A percentile compares a stretch with the other conserved stretches of the same genome.
phyloP scores from a whole-genome alignment of 495 filamentous ascomycete genomes.

The Tuber indicum region DNA sequence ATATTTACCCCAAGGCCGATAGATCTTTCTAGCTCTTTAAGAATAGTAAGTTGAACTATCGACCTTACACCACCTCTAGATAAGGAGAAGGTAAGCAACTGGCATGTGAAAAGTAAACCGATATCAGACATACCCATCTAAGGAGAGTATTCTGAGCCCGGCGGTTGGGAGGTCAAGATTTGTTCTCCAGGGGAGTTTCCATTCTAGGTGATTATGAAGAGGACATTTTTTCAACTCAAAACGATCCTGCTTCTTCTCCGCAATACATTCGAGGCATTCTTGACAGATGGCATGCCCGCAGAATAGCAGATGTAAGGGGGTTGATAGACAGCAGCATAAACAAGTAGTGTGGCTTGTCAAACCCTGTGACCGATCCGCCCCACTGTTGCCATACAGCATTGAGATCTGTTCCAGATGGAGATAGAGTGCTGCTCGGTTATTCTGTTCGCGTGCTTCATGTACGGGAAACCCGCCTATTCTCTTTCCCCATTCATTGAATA shows the following conservation, averaged over 20 bases:
- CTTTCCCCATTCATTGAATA: not conserved
- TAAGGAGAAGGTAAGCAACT: not conserved
- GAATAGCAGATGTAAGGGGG: slow-evolving; percentile 51
- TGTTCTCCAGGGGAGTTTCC: slow-evolving; percentile 44
- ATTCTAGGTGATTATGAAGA: slow-evolving; percentile 35
- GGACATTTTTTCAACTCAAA: slow-evolving; percentile 24
- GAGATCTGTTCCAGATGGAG: not conserved
- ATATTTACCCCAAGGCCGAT: slow-evolving; percentile 41
- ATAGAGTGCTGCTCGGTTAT: not conserved
- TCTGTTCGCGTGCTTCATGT: not conserved
- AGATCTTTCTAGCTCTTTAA: slow-evolving; percentile 26
- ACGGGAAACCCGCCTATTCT: not conserved
- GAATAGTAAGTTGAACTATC: slow-evolving; percentile 33
- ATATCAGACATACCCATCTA: slow-evolving; percentile 48
- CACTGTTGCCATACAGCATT: not conserved
- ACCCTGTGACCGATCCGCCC: not conserved
- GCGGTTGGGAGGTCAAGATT: slow-evolving; percentile 47
- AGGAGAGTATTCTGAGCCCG: slow-evolving; percentile 50
- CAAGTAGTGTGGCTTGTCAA: slow-evolving; percentile 47
- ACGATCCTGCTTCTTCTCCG: slow-evolving; percentile 38
- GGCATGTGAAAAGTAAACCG: not conserved
- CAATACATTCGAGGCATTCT: slow-evolving; percentile 34
- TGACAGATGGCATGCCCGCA: slow-evolving; percentile 56
- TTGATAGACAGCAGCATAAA: slow-evolving; percentile 52
- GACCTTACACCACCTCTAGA: slow-evolving; percentile 35